phyloP scores from a whole-genome alignment of 2,329 filamentous ascomycete species.

The Aureobasidium sp. region DNA sequence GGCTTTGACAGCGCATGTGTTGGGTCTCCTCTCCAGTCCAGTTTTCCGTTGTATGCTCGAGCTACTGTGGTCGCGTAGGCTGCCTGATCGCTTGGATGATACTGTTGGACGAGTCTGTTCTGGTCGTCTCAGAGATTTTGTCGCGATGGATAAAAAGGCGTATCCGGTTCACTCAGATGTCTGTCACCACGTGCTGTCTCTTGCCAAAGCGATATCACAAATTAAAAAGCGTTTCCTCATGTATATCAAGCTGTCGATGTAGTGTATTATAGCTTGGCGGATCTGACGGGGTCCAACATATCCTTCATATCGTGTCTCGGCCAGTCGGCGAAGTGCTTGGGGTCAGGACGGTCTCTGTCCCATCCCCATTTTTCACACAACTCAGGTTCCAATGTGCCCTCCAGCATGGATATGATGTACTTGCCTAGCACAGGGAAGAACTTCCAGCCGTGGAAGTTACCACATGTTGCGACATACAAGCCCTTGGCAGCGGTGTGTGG shows the following conservation, averaged over 20 bases:
- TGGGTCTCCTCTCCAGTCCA: no score
- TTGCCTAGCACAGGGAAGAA: constrained; percentile 29
- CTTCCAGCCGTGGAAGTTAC: constrained; percentile 32
- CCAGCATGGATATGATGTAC: constrained; percentile 27
- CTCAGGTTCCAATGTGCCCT: constrained; percentile 33
- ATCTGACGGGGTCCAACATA: constrained; percentile 30
- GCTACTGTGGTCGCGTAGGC: background rate
- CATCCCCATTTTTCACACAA: constrained; percentile 45
- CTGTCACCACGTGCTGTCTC: background rate
- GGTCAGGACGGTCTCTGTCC: constrained; percentile 51
- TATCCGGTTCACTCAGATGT: background rate
- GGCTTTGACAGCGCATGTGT: no score
- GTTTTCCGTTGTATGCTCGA: no score
- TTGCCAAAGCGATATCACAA: background rate
- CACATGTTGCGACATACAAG: constrained; percentile 38
- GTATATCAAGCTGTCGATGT: constrained; percentile 6
- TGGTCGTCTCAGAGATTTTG: background rate
- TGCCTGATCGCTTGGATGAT: no score
- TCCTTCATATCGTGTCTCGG: constrained; percentile 51
- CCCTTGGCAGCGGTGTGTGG: constrained; percentile 33
- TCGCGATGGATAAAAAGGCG: background rate
- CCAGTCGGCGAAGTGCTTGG: constrained; percentile 45
- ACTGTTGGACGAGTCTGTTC: background rate
- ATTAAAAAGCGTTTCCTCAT: constrained; percentile 5
- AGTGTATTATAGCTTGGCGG: constrained; percentile 10